These are phyloP conservation scores for Eimeria falciformis DNA, from an alignment of 169 alveolate species.

Conservation along the genomic window DNA sequence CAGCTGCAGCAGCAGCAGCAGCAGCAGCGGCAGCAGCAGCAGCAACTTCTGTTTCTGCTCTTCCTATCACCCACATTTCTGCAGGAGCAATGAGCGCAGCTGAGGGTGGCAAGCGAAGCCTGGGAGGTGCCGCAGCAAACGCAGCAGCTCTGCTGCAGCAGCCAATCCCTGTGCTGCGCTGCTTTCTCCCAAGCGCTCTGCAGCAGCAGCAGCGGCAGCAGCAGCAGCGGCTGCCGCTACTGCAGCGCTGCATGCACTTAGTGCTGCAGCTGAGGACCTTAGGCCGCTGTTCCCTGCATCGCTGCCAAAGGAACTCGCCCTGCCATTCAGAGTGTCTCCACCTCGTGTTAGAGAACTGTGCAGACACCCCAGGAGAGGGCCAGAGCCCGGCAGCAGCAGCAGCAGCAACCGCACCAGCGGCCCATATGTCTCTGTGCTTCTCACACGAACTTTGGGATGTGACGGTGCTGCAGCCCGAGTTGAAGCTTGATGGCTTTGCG, in stretches of 20 bases:
- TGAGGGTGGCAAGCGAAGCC: constrained; percentile 19
- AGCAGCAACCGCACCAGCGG: neutral
- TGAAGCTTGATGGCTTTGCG: neutral
- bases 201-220: constrained; percentile 40
- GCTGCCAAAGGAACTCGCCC: neutral
- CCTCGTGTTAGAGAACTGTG: neutral
- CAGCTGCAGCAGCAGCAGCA: constrained; percentile 32
- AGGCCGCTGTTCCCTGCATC: constrained; percentile 15
- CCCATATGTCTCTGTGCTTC: neutral
- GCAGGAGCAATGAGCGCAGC: constrained; percentile 52
- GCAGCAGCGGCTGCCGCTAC: constrained; percentile 40
- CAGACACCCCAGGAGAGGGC: neutral
- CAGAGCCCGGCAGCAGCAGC: constrained; percentile 40
- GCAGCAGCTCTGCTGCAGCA: constrained; percentile 7
- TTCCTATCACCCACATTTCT: constrained; percentile 14
- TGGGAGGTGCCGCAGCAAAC: neutral
- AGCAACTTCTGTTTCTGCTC: neutral
- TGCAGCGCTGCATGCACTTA: neutral
- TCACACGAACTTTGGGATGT: neutral
- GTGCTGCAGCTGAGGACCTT: neutral
- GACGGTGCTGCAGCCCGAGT: constrained; percentile 36
- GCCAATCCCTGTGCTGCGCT: constrained; percentile 18
- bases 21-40: constrained; percentile 47
- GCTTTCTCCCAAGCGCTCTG: constrained; percentile 12
- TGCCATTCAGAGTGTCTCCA: neutral